A percentile compares a stretch with the other conserved stretches of the same genome.
These are phyloP conservation scores for Pseudophaeomoniella oleicola DNA, from an alignment of 2,329 filamentous ascomycete species.

Conservation along the genomic window DNA sequence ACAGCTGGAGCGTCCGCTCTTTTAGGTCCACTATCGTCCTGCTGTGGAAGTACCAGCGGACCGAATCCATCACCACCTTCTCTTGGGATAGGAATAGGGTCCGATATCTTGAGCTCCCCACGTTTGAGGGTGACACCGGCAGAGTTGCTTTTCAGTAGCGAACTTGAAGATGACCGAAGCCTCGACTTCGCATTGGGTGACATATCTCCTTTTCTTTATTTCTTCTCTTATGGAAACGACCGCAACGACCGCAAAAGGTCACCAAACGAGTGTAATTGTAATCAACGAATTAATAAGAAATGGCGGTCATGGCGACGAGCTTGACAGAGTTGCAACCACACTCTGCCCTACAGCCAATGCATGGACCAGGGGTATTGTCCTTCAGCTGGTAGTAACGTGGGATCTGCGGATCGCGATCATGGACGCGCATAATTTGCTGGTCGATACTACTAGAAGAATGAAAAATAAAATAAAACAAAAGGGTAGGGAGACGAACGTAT, in stretches of 20 bases:
- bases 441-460: too few relatives aligned
- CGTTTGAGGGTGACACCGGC: conserved; percentile 11
- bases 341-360: neutral
- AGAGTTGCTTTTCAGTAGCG: conserved; percentile 1
- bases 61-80: conserved; percentile 7
- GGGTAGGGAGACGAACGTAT: too few relatives aligned
- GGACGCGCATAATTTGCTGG: neutral
- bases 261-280: neutral
- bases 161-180: neutral
- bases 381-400: neutral
- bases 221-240: too few relatives aligned
- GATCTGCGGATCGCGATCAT: neutral
- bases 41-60: conserved; percentile 3
- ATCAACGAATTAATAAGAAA: too few relatives aligned
- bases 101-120: conserved; percentile 18
- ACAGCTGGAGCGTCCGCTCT: neutral
- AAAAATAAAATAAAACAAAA: too few relatives aligned
- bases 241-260: neutral
- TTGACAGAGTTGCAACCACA: neutral
- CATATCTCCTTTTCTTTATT: too few relatives aligned
- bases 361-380: neutral
- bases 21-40: conserved; percentile 3
- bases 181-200: neutral
- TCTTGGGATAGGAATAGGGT: conserved; percentile 9
- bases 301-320: neutral